Conservation (phyloP, 257 asterid genomes). For the Solanum lycopersicoides region DNA sequence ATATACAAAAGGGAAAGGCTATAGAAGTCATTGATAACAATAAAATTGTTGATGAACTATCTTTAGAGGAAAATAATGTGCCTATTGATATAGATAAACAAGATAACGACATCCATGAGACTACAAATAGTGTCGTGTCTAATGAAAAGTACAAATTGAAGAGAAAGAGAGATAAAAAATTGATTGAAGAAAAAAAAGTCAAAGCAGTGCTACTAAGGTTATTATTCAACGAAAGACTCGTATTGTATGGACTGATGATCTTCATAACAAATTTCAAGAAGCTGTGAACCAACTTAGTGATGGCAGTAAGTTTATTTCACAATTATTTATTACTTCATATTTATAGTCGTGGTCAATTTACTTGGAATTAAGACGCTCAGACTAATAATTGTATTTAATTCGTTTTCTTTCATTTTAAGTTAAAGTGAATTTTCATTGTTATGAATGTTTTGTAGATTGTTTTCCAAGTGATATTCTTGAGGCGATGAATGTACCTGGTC, state of each 20-base stretch:
- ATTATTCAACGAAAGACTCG: not conserved
- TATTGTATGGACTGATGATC: slow-evolving; percentile 1
- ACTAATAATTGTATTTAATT: not conserved
- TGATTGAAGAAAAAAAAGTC: not conserved
- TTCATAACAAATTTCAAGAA: slow-evolving; percentile 6
- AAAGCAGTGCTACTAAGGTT: not conserved
- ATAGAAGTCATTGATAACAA: not conserved
- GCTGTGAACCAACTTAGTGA: slow-evolving; percentile 12
- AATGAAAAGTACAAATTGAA: not conserved
- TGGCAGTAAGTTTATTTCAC: slow-evolving; percentile 10
- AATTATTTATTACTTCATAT: not conserved
- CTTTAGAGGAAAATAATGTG: not conserved
- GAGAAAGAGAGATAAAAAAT: no score
- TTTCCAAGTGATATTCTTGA: no score
- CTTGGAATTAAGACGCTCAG: not conserved
- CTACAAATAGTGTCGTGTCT: not conserved
- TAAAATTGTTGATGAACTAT: not conserved
- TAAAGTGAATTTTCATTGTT: no score
- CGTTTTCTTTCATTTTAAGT: not conserved
- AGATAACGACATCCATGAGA: not conserved
- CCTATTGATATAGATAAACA: not conserved
- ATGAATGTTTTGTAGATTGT: no score
- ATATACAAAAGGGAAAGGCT: not conserved
- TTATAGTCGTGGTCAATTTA: not conserved
- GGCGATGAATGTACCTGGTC: no score